Conservation (phyloP, 306 rosid species). For the Trifolium dubium region DNA sequence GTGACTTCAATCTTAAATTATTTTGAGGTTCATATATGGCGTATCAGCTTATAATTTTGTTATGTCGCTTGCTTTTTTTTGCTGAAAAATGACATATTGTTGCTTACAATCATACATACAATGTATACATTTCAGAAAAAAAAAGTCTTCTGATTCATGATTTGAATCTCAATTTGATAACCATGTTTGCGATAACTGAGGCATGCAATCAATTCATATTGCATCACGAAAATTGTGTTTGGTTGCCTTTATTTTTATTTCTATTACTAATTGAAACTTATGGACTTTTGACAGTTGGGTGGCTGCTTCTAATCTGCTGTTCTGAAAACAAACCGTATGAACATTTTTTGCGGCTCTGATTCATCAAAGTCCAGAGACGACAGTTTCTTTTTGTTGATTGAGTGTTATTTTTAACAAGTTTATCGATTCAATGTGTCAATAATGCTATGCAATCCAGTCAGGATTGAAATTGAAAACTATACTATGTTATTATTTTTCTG, state of each 20-base stretch:
- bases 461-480: constrained; percentile 35
- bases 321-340: constrained; percentile 28
- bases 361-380: constrained; percentile 27
- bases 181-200: constrained; percentile 7
- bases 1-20: too few relatives aligned
- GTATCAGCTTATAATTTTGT: too few relatives aligned
- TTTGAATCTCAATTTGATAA: too few relatives aligned
- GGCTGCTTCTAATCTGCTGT: constrained; percentile 67
- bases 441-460: constrained; percentile 19
- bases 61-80: not conserved
- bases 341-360: constrained; percentile 31
- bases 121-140: too few relatives aligned
- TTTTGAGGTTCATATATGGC: too few relatives aligned
- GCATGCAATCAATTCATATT: not conserved
- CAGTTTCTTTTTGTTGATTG: constrained; percentile 6
- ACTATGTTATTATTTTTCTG: not conserved
- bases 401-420: constrained; percentile 32
- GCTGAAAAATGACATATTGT: not conserved
- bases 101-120: too few relatives aligned
- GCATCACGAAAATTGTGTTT: not conserved
- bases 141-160: not conserved
- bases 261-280: constrained; percentile 29
- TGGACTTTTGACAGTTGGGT: constrained; percentile 70
- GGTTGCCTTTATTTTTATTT: not conserved
- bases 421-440: constrained; percentile 28